A percentile compares a stretch with the other conserved stretches of the same genome.
phyloP scores from a whole-genome alignment of 2,329 filamentous ascomycete genomes.

The Chaetoscypha palmicola region DNA sequence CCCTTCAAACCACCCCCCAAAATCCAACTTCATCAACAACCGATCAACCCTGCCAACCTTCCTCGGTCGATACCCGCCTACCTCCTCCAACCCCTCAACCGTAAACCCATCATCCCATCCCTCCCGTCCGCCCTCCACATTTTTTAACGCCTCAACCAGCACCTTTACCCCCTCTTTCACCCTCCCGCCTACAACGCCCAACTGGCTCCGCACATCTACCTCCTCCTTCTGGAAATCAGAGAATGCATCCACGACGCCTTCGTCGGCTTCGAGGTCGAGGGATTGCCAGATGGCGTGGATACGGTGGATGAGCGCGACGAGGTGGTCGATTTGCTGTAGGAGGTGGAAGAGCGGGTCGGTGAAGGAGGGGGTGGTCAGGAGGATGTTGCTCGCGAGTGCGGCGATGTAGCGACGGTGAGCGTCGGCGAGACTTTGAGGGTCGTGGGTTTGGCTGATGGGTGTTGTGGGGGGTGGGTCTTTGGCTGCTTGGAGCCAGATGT shows the following conservation, averaged over 20 bases:
- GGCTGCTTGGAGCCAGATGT: conserved; percentile 37
- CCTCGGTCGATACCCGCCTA: conserved; percentile 57
- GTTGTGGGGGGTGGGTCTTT: conserved; percentile 18
- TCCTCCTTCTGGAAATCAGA: conserved; percentile 69
- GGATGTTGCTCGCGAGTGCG: conserved; percentile 57
- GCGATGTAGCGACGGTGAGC: conserved; percentile 74
- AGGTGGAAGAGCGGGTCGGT: conserved; percentile 59
- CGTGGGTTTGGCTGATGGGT: conserved; percentile 42
- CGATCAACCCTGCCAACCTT: conserved; percentile 75
- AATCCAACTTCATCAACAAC: conserved; percentile 83
- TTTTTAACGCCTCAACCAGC: conserved; percentile 46
- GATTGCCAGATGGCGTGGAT: conserved; percentile 71
- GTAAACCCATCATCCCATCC: conserved; percentile 31
- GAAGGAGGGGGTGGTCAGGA: conserved; percentile 58
- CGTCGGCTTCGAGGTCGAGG: conserved; percentile 73
- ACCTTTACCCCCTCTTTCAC: conserved; percentile 63
- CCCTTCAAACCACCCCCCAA: conserved; percentile 31
- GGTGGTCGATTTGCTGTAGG: conserved; percentile 69
- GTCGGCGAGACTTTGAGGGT: conserved; percentile 76
- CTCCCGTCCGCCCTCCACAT: conserved; percentile 42
- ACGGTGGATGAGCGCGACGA: conserved; percentile 69
- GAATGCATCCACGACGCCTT: conserved; percentile 71
- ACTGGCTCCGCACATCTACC: conserved; percentile 53
- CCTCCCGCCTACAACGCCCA: conserved; percentile 55
- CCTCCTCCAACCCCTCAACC: conserved; percentile 29